Percentiles rank a stretch among this genome's conserved stretches.
Evolutionary conservation across 208 protist genomes (phyloP).

Genomic region (Jaenimonas drosophilae): DNA sequence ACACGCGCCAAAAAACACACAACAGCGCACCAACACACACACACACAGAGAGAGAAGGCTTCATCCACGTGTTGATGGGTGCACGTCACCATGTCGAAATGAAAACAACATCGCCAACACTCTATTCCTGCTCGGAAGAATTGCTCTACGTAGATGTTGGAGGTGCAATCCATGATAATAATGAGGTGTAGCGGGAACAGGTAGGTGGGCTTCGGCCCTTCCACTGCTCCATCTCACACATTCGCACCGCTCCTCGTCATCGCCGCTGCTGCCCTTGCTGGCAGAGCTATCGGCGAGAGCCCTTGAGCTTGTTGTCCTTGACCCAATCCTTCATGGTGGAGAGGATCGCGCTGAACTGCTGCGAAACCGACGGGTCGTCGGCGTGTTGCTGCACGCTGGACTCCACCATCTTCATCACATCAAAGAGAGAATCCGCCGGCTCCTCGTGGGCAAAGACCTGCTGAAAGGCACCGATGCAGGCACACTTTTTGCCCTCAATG

Average conservation of each 20-base stretch:
- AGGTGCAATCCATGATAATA: too few relatives aligned
- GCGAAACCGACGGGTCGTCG: slow-evolving; percentile 30
- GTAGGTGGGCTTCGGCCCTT: too few relatives aligned
- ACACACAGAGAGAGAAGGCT: slow-evolving; percentile 1
- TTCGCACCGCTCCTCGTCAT: too few relatives aligned
- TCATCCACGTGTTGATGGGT: too few relatives aligned
- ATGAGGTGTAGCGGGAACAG: too few relatives aligned
- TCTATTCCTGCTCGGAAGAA: too few relatives aligned
- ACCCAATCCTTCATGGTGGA: slow-evolving; percentile 92
- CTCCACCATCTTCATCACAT: slow-evolving; percentile 91
- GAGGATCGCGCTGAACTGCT: slow-evolving; percentile 81
- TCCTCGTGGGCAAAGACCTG: slow-evolving; percentile 91
- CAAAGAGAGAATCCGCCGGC: slow-evolving; percentile 72
- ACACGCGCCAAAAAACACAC: not conserved
- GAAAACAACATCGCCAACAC: too few relatives aligned
- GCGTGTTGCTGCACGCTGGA: slow-evolving; percentile 67
- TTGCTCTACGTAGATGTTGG: too few relatives aligned
- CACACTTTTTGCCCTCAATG: slow-evolving; percentile 95
- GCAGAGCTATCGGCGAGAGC: slow-evolving; percentile 10
- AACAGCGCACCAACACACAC: not conserved
- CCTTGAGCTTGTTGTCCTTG: slow-evolving; percentile 83
- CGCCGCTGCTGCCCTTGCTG: too few relatives aligned
- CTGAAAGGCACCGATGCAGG: slow-evolving; percentile 95
- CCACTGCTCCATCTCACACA: too few relatives aligned
- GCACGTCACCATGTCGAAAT: too few relatives aligned